Conservation (phyloP, 306 rosid species). For the Dryas drummondii region DNA sequence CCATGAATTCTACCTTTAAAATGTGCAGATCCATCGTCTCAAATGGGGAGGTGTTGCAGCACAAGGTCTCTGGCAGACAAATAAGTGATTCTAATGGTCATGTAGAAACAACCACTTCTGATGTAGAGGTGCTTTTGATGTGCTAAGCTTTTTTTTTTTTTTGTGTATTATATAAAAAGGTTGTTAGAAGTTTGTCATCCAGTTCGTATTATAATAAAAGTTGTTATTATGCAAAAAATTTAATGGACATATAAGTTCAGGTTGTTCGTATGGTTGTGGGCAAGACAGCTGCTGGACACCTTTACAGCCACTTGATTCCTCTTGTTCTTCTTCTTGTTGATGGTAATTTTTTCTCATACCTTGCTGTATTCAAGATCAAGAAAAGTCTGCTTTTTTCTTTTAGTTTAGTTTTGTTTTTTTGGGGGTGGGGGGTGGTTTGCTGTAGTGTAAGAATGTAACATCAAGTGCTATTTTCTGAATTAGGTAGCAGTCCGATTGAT, state of each 20-base stretch:
- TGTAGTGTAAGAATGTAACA: not conserved
- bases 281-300: constrained; percentile 68
- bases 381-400: constrained; percentile 1
- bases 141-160: constrained; percentile 10
- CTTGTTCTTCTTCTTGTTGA: constrained; percentile 89
- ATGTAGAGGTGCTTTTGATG: constrained; percentile 57
- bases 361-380: not conserved
- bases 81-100: constrained; percentile 26
- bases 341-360: constrained; percentile 45
- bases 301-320: constrained; percentile 79
- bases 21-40: constrained; percentile 57
- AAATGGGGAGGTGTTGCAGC: constrained; percentile 57
- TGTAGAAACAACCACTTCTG: constrained; percentile 38
- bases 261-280: constrained; percentile 77
- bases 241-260: constrained; percentile 29
- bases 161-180: not conserved
- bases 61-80: constrained; percentile 41
- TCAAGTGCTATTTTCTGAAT: constrained; percentile 12
- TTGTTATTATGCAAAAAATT: not conserved
- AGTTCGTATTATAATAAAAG: not conserved
- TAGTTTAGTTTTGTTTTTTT: not conserved
- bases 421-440: not conserved
- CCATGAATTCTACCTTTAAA: constrained; percentile 10
- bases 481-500: constrained; percentile 94
- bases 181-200: not conserved